Conservation (phyloP, 306 rosid species). For the Dicorynia guianensis region DNA sequence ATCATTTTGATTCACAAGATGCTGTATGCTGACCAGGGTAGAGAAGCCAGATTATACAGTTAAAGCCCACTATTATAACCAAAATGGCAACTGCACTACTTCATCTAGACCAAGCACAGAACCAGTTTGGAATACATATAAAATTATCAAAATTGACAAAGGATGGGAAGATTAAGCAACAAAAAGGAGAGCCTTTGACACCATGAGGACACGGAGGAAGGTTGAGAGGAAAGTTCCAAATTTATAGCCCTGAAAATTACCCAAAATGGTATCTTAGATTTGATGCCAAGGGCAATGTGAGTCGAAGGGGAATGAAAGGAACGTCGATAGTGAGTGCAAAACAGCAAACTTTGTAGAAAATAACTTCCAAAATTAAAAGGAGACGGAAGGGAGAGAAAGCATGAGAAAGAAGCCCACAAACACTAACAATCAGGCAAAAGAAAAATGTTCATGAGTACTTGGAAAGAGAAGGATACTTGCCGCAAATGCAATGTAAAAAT, state of each 20-base stretch:
- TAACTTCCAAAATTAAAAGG: not conserved
- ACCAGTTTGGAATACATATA: constrained; percentile 21
- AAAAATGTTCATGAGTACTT: constrained; percentile 2
- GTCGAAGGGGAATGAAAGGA: constrained; percentile 34
- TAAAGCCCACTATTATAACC: not conserved
- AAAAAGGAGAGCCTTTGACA: constrained; percentile 20
- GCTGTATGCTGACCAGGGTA: not conserved
- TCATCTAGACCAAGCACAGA: constrained; percentile 11
- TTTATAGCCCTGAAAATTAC: constrained; percentile 30
- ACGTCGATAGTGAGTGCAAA: constrained; percentile 33
- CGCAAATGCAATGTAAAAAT: constrained; percentile 42
- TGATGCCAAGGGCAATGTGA: constrained; percentile 40
- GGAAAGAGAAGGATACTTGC: constrained; percentile 33
- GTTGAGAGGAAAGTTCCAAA: constrained; percentile 27
- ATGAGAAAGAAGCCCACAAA: constrained; percentile 13
- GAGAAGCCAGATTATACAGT: not conserved
- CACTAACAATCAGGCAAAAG: not conserved
- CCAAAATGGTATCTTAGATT: constrained; percentile 26
- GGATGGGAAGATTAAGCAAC: constrained; percentile 24
- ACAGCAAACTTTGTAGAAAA: constrained; percentile 20
- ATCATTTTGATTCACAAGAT: constrained; percentile 21
- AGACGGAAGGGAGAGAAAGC: not conserved
- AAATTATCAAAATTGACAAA: constrained; percentile 18
- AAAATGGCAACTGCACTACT: constrained; percentile 5
- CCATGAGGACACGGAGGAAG: constrained; percentile 25